Evolutionary conservation across 2,329 filamentous ascomycete species (phyloP).

Genomic region (Phaeosphaeriaceae sp.): DNA sequence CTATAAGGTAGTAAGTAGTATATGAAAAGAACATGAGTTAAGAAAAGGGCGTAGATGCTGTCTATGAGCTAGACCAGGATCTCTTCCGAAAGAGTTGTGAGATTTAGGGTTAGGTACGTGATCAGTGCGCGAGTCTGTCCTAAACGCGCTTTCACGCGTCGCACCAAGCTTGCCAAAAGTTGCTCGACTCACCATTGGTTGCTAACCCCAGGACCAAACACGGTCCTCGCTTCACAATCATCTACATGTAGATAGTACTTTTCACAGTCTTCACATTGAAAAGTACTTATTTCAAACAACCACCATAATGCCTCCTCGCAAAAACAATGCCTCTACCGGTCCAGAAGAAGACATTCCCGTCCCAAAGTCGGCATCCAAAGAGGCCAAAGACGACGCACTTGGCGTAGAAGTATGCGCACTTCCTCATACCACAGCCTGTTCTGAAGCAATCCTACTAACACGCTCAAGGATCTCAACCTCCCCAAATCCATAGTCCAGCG

Average conservation of each 20-base stretch:
- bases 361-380: constrained; percentile 33
- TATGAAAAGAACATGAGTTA: no score
- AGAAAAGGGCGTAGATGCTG: no score
- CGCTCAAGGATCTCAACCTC: constrained; percentile 67
- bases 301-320: constrained; percentile 54
- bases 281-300: background rate
- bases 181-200: background rate
- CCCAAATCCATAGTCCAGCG: constrained; percentile 83
- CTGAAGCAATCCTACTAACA: constrained; percentile 5
- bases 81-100: no score
- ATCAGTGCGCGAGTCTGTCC: constrained; percentile 14
- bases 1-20: no score
- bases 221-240: background rate
- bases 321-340: constrained; percentile 53
- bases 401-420: constrained; percentile 51
- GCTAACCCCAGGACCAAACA: background rate
- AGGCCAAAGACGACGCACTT: constrained; percentile 48
- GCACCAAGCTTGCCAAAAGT: constrained; percentile 22
- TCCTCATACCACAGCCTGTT: background rate
- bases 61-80: no score
- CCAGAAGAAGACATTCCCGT: constrained; percentile 46
- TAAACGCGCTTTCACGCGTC: constrained; percentile 41
- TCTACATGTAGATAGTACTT: no score
- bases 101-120: constrained; percentile 4
- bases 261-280: background rate